A percentile compares a stretch with the other conserved stretches of the same genome.
phyloP scores from a whole-genome alignment of 805 yeast genomes.

The Candida railenensis region DNA sequence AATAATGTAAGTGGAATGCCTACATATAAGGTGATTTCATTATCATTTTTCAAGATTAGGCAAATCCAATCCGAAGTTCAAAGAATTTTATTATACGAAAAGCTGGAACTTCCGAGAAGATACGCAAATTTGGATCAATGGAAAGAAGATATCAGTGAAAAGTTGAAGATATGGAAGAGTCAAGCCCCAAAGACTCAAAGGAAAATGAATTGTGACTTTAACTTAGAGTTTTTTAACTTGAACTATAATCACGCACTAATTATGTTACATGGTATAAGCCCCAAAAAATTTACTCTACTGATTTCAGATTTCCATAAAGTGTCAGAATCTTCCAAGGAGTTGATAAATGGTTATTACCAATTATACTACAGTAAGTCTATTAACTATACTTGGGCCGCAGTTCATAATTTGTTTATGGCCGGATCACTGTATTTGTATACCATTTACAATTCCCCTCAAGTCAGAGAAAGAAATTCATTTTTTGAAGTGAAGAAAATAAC shows the following conservation, averaged over 20 bases:
- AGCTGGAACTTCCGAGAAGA: constrained; percentile 66
- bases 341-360: constrained; percentile 61
- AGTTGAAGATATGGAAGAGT: constrained; percentile 63
- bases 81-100: constrained; percentile 61
- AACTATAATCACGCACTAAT: constrained; percentile 77
- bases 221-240: constrained; percentile 63
- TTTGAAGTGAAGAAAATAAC: constrained; percentile 49
- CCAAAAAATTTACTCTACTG: constrained; percentile 57
- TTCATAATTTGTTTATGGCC: constrained; percentile 84
- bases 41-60: constrained; percentile 67
- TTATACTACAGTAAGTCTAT: constrained; percentile 56
- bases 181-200: constrained; percentile 54
- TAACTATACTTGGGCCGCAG: constrained; percentile 92
- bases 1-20: constrained; percentile 39
- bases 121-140: constrained; percentile 57
- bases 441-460: constrained; percentile 65
- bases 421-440: constrained; percentile 82
- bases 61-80: constrained; percentile 77
- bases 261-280: constrained; percentile 74
- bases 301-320: constrained; percentile 55
- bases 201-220: constrained; percentile 74
- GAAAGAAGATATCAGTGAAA: constrained; percentile 51
- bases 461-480: constrained; percentile 43
- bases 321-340: constrained; percentile 62
- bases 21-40: constrained; percentile 66